Base-by-base conservation (phyloP, 2,329 filamentous ascomycete genomes). In the Chaetomium sp. region DNA sequence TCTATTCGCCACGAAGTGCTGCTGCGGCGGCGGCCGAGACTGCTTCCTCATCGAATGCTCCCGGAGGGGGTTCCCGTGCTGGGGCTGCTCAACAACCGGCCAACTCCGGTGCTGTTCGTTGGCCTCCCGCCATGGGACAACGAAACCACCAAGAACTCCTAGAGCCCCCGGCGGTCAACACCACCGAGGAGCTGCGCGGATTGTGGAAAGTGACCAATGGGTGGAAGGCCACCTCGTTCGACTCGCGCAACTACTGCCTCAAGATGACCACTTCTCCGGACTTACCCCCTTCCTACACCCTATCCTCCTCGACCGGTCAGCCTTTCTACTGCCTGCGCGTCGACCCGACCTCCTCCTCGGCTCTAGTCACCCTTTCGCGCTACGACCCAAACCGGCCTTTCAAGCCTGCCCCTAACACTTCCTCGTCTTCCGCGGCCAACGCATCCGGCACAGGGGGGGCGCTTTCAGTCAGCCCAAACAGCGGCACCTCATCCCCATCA, bases 161-260 rank as follows among this genome's bases (percentile, higher is more conserved):
- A 1, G 72, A 77, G 14, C 78, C 80, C 9, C 71, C 74, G 3
- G 19, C 19, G 1, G 74, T 80, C 4, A 80, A 76, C 65, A 78
- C 79, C 0, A 83, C 78, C 1, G 80, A 85, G 45, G 79, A 87
- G 59, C 76, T 88, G 38, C 80, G 80, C 61, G 77, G 77, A 50
- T 76, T 87, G 7, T 89, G 86, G 86, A 82, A 86, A 63, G 83
- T 84, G 0, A 76, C 81, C 57, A 88, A 88, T 66, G 86, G 86
- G 10, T 88, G 82, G 82, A 77, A 81, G 64, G 85, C 84, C 1
- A 79, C 82, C 0, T 68, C 75, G 1, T 76, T 77, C 3, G 81
- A 86, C 65, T 82, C 81, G 5, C 73, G 79, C 27, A 76, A 78
- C 32, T 86, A 79, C 69, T 84, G 80, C 66, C 71, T 86, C 65